phyloP scores from a whole-genome alignment of 768 basidiomycete genomes.

The Termitomyces sp. region DNA sequence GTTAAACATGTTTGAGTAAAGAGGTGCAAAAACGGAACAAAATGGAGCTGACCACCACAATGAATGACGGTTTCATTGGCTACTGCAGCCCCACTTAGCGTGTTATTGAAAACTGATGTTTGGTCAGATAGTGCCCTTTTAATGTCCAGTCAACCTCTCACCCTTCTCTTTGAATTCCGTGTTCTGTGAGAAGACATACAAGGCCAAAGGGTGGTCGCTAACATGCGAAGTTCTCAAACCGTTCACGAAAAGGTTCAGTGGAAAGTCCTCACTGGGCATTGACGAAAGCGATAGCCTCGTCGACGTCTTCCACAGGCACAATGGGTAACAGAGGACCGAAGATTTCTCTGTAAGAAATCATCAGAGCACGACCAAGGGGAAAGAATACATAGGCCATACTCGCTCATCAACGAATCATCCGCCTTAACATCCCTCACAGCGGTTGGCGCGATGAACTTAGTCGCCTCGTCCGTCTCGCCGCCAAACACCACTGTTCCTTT shows the following conservation, averaged over 20 bases:
- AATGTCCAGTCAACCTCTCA: slow-evolving; percentile 18
- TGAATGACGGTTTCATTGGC: slow-evolving; percentile 74
- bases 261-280: slow-evolving; percentile 45
- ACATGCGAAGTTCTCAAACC: neutral
- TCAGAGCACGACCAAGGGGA: neutral
- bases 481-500: slow-evolving; percentile 65
- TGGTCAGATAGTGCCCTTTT: neutral
- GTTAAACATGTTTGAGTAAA: neutral
- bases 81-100: slow-evolving; percentile 65
- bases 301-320: slow-evolving; percentile 64
- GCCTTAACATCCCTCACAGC: slow-evolving; percentile 58
- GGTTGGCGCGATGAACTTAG: slow-evolving; percentile 68
- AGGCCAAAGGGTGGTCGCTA: slow-evolving; percentile 70
- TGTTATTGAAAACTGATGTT: slow-evolving; percentile 58
- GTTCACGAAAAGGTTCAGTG: neutral
- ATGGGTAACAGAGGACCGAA: slow-evolving; percentile 83
- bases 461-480: slow-evolving; percentile 55
- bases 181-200: slow-evolving; percentile 75
- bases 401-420: slow-evolving; percentile 73
- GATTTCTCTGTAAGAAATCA: slow-evolving; percentile 52
- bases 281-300: slow-evolving; percentile 69
- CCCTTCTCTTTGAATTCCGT: slow-evolving; percentile 58
- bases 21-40: neutral
- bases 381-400: slow-evolving; percentile 39
- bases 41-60: slow-evolving; percentile 39